These are phyloP conservation scores for Phaeodactylum tricornutum DNA, from an alignment of 108 stramenopile species.

Conservation along the genomic window DNA sequence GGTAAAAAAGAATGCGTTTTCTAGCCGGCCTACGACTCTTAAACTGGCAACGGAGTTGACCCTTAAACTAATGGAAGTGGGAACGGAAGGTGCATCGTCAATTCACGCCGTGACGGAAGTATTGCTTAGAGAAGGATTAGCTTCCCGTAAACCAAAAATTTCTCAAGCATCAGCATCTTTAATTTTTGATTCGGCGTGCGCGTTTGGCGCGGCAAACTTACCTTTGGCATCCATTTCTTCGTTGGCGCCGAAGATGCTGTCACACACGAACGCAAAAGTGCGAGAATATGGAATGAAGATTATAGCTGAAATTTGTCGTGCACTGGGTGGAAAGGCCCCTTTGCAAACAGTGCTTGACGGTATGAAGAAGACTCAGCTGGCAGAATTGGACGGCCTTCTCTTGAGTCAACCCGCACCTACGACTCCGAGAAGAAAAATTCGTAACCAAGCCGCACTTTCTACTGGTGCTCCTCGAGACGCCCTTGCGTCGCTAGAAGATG, in stretches of 20 bases:
- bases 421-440: slow-evolving; percentile 17
- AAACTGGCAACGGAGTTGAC: slow-evolving; percentile 33
- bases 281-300: slow-evolving; percentile 67
- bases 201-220: slow-evolving; percentile 60
- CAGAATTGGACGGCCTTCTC: slow-evolving; percentile 58
- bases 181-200: slow-evolving; percentile 35
- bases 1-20: slow-evolving; percentile 61
- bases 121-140: slow-evolving; percentile 49
- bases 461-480: slow-evolving; percentile 27
- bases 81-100: slow-evolving; percentile 31
- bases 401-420: slow-evolving; percentile 35
- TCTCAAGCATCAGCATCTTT: slow-evolving; percentile 40
- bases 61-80: slow-evolving; percentile 73
- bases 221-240: slow-evolving; percentile 41
- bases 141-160: slow-evolving; percentile 74
- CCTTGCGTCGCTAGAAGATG: slow-evolving; percentile 39
- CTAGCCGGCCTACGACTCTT: slow-evolving; percentile 51
- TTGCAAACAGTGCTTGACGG: slow-evolving; percentile 45
- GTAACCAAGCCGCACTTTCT: slow-evolving; percentile 10
- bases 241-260: slow-evolving; percentile 41
- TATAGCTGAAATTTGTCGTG: slow-evolving; percentile 69
- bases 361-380: slow-evolving; percentile 65
- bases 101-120: slow-evolving; percentile 41
- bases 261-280: slow-evolving; percentile 63
- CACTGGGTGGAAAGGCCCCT: slow-evolving; percentile 62